Percentiles rank a stretch among this genome's conserved stretches.
Evolutionary conservation across 306 rosid species (phyloP).

Genomic region (Benincasa hispida): DNA sequence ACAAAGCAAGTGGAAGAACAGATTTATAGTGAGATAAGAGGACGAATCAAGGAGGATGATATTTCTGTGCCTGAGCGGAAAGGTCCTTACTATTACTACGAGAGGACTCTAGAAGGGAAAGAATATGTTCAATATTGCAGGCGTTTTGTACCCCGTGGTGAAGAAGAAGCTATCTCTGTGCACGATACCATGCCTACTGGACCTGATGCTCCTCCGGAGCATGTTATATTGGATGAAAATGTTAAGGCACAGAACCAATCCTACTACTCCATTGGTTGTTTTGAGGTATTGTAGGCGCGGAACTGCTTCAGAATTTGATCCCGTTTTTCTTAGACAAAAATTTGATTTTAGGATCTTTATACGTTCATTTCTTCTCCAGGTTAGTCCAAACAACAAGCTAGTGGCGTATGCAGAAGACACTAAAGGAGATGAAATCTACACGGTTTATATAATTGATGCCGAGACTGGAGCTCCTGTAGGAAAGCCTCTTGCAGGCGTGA

Average conservation of each 20-base stretch:
- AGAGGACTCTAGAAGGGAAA: slow-evolving; percentile 49
- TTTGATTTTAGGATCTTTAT: background rate
- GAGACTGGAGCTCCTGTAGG: slow-evolving; percentile 54
- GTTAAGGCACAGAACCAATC: slow-evolving; percentile 43
- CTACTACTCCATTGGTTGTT: slow-evolving; percentile 45
- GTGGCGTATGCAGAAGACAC: slow-evolving; percentile 92
- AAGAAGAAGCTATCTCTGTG: slow-evolving; percentile 32
- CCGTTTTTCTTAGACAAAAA: background rate
- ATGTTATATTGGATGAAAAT: slow-evolving; percentile 81
- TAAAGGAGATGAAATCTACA: slow-evolving; percentile 85
- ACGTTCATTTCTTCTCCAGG: slow-evolving; percentile 27
- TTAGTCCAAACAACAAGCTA: slow-evolving; percentile 67
- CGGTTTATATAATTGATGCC: slow-evolving; percentile 55
- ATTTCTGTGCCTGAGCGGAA: slow-evolving; percentile 51
- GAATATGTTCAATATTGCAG: slow-evolving; percentile 80
- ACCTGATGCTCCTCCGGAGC: slow-evolving; percentile 58
- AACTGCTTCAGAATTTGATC: slow-evolving; percentile 2
- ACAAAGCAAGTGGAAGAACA: slow-evolving; percentile 50
- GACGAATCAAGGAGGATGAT: slow-evolving; percentile 81
- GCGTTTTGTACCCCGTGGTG: slow-evolving; percentile 33
- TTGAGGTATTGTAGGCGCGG: slow-evolving; percentile 22
- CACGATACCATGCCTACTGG: slow-evolving; percentile 56
- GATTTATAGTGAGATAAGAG: slow-evolving; percentile 62
- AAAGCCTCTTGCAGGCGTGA: slow-evolving; percentile 40
- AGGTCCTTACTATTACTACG: slow-evolving; percentile 62